Evolutionary conservation across 305 asterid species (phyloP), one percentile per base, ranked within the genome.

Genomic region (Solanum hybrid): DNA sequence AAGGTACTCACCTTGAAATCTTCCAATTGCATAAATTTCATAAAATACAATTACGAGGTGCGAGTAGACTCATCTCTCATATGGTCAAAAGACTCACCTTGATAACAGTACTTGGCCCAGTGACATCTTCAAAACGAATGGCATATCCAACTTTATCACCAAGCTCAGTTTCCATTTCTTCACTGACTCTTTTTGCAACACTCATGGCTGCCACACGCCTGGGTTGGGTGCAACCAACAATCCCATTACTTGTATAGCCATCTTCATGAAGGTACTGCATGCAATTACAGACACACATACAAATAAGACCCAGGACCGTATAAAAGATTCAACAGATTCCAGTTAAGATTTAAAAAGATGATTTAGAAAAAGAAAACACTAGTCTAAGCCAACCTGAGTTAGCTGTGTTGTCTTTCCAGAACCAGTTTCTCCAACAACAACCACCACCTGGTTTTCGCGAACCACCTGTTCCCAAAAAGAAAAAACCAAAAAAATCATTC

Each of bases 121-220:
- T 98, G 37, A 95, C 97, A 92, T 98, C 99, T 92, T 98, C 99
- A 75, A 98, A 98, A 64, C 99, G 97, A 92, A 98, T 98, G n/a
- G 98, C 98, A 92, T 98, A 98, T 72, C 99, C 99, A 92, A 97
- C 97, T 93, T 92, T 93, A 86, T 94, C 96, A 77, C 99, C 99
- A 89, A 97, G 98, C 75, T 96, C 96, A 17, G 98, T 95, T 92
- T 96, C 98, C 99, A 98, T 96, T 93, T 98, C 99, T 90, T 98
- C 99, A 76, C 99, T 96, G 81, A 97, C 99, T 93, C 99, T 95
- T 93, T 97, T 98, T 24, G 99, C 99, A 87, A 96, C 99, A 87
- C 99, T 97, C 99, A 98, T 98, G 88, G 99, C 99, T 27, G 99
- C 99, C 69, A 97, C 99, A 93, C 99, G 99, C 92, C 99, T 96